Evolutionary conservation across 441 rosid species (phyloP), one percentile per base, ranked within the genome.

Genomic region (Croton setiger): DNA sequence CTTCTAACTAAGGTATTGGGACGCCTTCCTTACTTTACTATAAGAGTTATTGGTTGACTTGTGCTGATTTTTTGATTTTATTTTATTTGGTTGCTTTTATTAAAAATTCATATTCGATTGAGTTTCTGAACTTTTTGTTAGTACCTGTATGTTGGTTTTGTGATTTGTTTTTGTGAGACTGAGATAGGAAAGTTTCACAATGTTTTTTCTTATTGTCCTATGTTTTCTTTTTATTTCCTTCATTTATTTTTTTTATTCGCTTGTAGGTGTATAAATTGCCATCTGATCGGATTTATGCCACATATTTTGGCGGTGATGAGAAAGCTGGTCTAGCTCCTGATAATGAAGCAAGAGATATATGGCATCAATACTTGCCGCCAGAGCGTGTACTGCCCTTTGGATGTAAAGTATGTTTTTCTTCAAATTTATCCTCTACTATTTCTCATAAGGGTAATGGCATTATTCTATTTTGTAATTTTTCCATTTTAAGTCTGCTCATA

Each of bases 241-340:
- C 5, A 11, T 37, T 13, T 31, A 13, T 27, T 14, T 13, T 2
- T 39, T 7, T 54, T 59, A 15, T 60, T 58, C 41, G 51, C 33
- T 31, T 65, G 59, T 79, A 94, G 99, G 96, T 89, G 23, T 93
- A 91, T 77, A 71, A 88, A 54, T 79, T 96, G 53, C 97, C 98
- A 1, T 41, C 81, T 33, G 96, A 96, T 73, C 81, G 94, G 56
- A 67, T 96, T 65, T 96, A 96, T 73, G 99, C 98, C 8, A 96
- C 99, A 9, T 96, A 96, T 82, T 96, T 96, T 69, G 98, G 96
- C 17, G 99, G 99, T 75, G 99, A 96, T 81, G 94, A 87, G 70
- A 86, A 84, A 72, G 83, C 81, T 69, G 98, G 98, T 69, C 91
- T 96, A 67, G 86, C 86, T 70, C 91, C 98, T 62, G 98, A 96